Evolutionary conservation across 768 basidiomycete genomes (phyloP).

Genomic region (Pisolithus microcarpus): DNA sequence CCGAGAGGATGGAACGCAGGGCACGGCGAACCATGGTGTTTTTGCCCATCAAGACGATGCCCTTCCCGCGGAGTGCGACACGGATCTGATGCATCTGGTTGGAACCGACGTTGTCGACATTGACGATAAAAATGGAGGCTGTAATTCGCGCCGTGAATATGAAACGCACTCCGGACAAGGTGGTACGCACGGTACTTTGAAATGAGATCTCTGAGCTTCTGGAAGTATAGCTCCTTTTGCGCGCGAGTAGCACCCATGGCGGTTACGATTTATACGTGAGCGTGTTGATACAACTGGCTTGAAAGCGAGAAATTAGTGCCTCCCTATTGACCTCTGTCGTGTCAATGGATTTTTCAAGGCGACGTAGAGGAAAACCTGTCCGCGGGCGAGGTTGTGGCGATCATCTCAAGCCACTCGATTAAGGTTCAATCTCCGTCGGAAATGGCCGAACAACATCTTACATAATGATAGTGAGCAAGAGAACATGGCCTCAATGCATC

Average conservation of each 20-base stretch:
- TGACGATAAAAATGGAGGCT: constrained; percentile 99
- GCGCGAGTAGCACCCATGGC: constrained; percentile 85
- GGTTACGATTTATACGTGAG: constrained; percentile 9
- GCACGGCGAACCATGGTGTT: constrained; percentile 99
- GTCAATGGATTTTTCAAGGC: constrained; percentile 98
- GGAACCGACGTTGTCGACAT: constrained; percentile 99
- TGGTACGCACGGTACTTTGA: constrained; percentile 73
- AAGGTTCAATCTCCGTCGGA: constrained; percentile 23
- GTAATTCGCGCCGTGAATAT: constrained; percentile 4
- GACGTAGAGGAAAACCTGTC: constrained; percentile 13
- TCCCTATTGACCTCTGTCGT: constrained; percentile 91
- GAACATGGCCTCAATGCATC: too few species aligned
- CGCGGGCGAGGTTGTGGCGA: not conserved
- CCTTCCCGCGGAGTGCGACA: constrained; percentile 92
- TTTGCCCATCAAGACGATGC: constrained; percentile 98
- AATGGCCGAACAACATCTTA: constrained; percentile 7
- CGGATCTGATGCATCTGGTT: constrained; percentile 99
- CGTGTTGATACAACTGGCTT: constrained; percentile 8
- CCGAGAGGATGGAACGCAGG: constrained; percentile 82
- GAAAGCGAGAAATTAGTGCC: constrained; percentile 45
- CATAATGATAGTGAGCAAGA: too few species aligned
- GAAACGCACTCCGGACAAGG: not conserved
- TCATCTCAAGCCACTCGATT: constrained; percentile 17
- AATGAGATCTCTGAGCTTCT: constrained; percentile 89
- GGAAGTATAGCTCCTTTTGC: constrained; percentile 88